Evolutionary conservation across 2,329 filamentous ascomycete genomes (phyloP), one percentile per base, ranked within the genome.

Genomic region (Monilinia laxa): DNA sequence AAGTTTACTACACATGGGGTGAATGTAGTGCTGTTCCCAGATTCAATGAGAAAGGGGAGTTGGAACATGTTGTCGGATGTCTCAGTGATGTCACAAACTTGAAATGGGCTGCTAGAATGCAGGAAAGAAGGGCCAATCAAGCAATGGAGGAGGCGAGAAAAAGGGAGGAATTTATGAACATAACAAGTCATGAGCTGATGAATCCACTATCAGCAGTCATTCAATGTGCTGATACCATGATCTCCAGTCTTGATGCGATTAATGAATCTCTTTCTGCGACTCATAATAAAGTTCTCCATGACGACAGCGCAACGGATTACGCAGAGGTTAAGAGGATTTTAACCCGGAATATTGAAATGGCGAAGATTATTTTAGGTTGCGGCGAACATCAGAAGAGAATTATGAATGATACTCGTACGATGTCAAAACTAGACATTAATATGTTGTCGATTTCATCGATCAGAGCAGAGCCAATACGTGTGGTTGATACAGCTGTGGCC

Each of bases 131-230:
- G 83, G 68, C 69, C 66, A 68, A 69, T 57, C 81, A 86, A 67
- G 84, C 84, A 2, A 81, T 86, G 45, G 83, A 85, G 73, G 83
- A 83, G 55, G 85, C 83, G 71, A 79, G 87, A 5, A 87, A 90
- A 74, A 90, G 93, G 73, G 89, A 93, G 72, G 90, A 90, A 70
- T 92, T 92, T 72, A 91, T 93, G 73, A 90, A 92, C 76, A 91
- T 91, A 79, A 85, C 83, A 2, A 85, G 84, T 40, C 67, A 56
- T 38, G 57, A 56, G 62, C 40, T 56, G 54, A 54, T 45, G 57
- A 54, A 54, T 31, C 47, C 45, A 18, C 35, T 66, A 3, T 53
- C 47, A 11, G 56, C 47, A 40, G 49, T 53, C 6, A 38, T 55
- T 38, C 47, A 88, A 90, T 75, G 87, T 90, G 84, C 84, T 89